Percentiles rank a stretch among this genome's conserved stretches.
Conservation (phyloP, 2,329 filamentous ascomycete genomes). For the Botrytis cinerea region DNA sequence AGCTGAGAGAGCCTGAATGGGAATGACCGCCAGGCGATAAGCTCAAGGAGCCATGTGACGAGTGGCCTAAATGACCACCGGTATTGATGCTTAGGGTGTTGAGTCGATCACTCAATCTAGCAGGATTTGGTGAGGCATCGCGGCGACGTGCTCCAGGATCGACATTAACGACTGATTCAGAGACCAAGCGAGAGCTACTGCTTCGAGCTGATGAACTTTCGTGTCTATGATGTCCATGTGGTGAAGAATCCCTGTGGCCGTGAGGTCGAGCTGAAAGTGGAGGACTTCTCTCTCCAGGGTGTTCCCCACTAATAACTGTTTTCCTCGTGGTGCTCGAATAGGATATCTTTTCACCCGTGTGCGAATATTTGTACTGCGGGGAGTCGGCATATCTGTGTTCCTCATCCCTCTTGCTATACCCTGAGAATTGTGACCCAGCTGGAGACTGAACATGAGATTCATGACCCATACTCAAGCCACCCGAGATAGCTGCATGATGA, state of each 20-base stretch:
- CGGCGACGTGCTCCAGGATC: constrained; percentile 35
- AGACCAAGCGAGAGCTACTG: constrained; percentile 27
- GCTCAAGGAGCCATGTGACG: constrained; percentile 23
- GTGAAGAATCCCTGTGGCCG: constrained; percentile 20
- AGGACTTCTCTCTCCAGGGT: constrained; percentile 26
- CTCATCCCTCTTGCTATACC: constrained; percentile 17
- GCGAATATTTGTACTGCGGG: constrained; percentile 45
- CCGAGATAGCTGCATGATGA: constrained; percentile 33
- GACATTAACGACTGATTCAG: constrained; percentile 38
- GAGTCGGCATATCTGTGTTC: constrained; percentile 38
- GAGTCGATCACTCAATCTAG: constrained; percentile 38
- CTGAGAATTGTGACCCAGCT: constrained; percentile 3
- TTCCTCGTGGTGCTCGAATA: constrained; percentile 38
- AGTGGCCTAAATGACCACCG: constrained; percentile 33
- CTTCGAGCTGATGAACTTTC: constrained; percentile 26
- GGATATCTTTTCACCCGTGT: constrained; percentile 41
- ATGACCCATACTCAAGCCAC: constrained; percentile 33
- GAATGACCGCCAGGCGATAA: constrained; percentile 6
- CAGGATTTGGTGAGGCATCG: constrained; percentile 34
- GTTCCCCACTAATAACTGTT: constrained; percentile 30
- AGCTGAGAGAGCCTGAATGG: constrained; percentile 41
- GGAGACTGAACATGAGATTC: constrained; percentile 27
- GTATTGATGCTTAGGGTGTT: constrained; percentile 39
- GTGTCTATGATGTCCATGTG: constrained; percentile 18
- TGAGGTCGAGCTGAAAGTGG: constrained; percentile 28